Conservation (phyloP, 192 early-diverging fungal genomes). For the Backusella tuberculispora region DNA sequence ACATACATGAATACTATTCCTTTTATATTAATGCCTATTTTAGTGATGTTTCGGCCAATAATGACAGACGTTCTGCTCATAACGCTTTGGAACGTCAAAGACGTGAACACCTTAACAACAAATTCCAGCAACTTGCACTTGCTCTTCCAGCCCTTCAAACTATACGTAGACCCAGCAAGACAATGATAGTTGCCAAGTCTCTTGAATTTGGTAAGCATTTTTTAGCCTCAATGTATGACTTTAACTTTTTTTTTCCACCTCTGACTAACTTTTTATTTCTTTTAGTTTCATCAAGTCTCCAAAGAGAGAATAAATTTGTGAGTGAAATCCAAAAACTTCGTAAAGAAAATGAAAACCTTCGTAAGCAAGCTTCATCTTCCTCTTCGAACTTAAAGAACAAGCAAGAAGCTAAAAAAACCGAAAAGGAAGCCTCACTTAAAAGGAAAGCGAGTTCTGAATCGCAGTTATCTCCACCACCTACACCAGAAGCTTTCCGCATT, state of each 20-base stretch:
- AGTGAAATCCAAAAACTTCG: constrained; percentile 30
- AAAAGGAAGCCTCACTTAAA: not conserved
- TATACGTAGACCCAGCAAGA: constrained; percentile 79
- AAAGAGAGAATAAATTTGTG: constrained; percentile 27
- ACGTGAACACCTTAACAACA: constrained; percentile 77
- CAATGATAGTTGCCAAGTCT: constrained; percentile 79
- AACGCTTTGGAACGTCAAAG: constrained; percentile 83
- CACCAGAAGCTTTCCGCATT: constrained; percentile 6
- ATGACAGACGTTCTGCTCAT: constrained; percentile 75
- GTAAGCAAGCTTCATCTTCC: constrained; percentile 29
- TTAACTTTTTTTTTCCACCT: not conserved
- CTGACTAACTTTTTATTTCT: not conserved
- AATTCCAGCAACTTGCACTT: constrained; percentile 83
- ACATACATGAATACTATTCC: too few relatives aligned
- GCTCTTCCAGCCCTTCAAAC: constrained; percentile 74
- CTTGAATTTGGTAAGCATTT: constrained; percentile 66
- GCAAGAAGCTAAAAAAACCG: not conserved
- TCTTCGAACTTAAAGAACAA: not conserved
- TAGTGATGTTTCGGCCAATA: constrained; percentile 28
- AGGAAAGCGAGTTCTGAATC: constrained; percentile 20
- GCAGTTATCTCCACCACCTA: constrained; percentile 24
- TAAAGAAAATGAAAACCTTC: constrained; percentile 31
- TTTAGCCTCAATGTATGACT: constrained; percentile 21
- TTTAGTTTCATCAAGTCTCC: constrained; percentile 25
- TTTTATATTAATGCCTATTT: too few relatives aligned